Evolutionary conservation across 2,329 filamentous ascomycete genomes (phyloP).

Genomic region (Acephala macrosclerotiorum): DNA sequence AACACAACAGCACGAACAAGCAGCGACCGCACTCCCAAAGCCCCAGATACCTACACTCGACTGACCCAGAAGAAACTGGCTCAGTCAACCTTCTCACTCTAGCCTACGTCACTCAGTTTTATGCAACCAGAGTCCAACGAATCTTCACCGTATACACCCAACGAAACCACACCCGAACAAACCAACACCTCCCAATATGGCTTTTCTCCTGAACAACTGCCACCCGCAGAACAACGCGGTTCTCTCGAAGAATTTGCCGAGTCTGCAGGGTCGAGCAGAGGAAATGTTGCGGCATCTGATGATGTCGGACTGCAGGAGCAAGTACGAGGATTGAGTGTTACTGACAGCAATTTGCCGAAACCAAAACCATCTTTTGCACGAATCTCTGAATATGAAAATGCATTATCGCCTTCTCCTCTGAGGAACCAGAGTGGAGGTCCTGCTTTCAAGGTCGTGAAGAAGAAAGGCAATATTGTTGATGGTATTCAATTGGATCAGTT

Average conservation of each 20-base stretch:
- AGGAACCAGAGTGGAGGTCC: constrained; percentile 51
- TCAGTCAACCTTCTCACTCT: constrained; percentile 41
- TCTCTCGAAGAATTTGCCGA: constrained; percentile 35
- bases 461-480: constrained; percentile 41
- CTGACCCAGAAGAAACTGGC: constrained; percentile 45
- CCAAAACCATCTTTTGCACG: constrained; percentile 49
- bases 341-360: constrained; percentile 40
- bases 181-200: constrained; percentile 62
- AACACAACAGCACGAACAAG: constrained; percentile 21
- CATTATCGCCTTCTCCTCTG: constrained; percentile 55
- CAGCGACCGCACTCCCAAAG: constrained; percentile 20
- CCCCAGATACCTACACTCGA: constrained; percentile 29
- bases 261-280: constrained; percentile 34
- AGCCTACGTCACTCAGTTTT: constrained; percentile 56
- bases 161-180: constrained; percentile 46
- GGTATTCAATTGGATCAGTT: constrained; percentile 56
- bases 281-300: constrained; percentile 43
- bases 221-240: constrained; percentile 46
- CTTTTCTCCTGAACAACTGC: constrained; percentile 54
- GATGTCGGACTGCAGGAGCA: constrained; percentile 56
- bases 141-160: constrained; percentile 52
- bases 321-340: constrained; percentile 60
- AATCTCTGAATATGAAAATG: constrained; percentile 68
- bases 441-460: constrained; percentile 64
- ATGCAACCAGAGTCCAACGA: constrained; percentile 67